Base-by-base conservation (phyloP, 345 rosid species). In the Ceriops decandra region DNA sequence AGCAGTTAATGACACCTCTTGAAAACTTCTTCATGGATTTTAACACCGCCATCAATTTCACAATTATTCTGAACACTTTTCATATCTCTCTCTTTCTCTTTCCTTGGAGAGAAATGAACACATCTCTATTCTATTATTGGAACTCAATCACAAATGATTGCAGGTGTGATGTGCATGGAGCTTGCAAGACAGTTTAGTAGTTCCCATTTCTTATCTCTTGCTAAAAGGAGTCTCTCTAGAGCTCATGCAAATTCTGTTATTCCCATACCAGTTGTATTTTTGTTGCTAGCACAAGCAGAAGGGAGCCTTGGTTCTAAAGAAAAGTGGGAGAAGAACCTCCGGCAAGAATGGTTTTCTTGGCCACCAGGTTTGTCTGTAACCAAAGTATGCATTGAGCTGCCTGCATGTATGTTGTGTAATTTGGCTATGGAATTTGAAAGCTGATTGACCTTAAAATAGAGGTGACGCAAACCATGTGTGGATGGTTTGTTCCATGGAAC, bases 261-360 rank as follows among this genome's bases (percentile, higher is more conserved):
- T 75, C 92, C 88, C 52, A 69, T 88, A 56, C 99, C 99, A 69
- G 49, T 82, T n/a, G 87, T 82, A 52, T 88, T 87, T 63, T 58
- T 84, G 53, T 78, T 95, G 81, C 78, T 88, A 57, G 99, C 96
- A 63, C 98, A 86, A 84, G 93, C 86, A 67, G 91, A 90, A 79
- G 99, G 98, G 68, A 91, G 99, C 77, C 83, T 86, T 68, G 88
- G 87, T 66, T 90, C 86, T 54, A 84, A 79, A 80, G 82, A 81
- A 69, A 88, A 83, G 52, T 90, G 99, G 99, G 85, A 80, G 86
- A 76, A 78, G 76, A 82, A 84, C 72, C 92, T 95, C 70, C 88
- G 87, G 54, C 83, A 75, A 24, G 98, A 95, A 78, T 95, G 96
- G 96, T 84, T 73, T 73, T 82, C 96, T 69, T 95, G 99, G 99